Evolutionary conservation across 1,139 yeast genomes (phyloP).

Genomic region (Arxiozyma slooffiae): DNA sequence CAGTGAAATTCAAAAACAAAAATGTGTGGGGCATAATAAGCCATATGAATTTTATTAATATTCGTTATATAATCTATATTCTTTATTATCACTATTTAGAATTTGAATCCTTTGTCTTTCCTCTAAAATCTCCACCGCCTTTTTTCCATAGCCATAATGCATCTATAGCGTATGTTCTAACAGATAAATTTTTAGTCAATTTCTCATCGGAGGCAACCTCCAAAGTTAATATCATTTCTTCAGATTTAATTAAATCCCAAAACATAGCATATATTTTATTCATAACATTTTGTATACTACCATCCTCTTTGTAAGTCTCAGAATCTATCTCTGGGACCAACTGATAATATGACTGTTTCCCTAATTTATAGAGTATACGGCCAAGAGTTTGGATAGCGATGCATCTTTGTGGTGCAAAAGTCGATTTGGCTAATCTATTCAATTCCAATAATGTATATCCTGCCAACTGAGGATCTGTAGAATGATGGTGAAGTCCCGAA

Average conservation of each 20-base stretch:
- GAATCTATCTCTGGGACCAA: constrained; percentile 39
- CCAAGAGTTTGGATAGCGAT: constrained; percentile 83
- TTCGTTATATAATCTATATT: no score
- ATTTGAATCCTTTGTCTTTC: constrained; percentile 4
- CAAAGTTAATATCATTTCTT: constrained; percentile 61
- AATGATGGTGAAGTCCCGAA: constrained; percentile 83
- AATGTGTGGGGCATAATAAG: no score
- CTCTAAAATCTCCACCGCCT: constrained; percentile 49
- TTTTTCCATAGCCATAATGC: constrained; percentile 89
- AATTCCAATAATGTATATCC: constrained; percentile 85
- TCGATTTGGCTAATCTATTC: constrained; percentile 68
- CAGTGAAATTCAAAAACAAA: no score
- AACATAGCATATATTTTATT: constrained; percentile 43
- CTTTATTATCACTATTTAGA: background rate
- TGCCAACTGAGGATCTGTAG: constrained; percentile 79
- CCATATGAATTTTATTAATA: no score
- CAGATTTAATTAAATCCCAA: constrained; percentile 62
- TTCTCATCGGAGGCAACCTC: constrained; percentile 66
- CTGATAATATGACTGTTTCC: constrained; percentile 47
- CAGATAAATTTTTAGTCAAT: constrained; percentile 58
- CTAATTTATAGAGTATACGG: constrained; percentile 71
- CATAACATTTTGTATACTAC: constrained; percentile 33
- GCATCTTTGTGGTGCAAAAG: constrained; percentile 75
- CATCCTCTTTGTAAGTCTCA: constrained; percentile 34
- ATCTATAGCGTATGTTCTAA: constrained; percentile 78